Conservation (phyloP, 192 early-diverging fungal genomes). For the Borealophlyctis nickersoniae region DNA sequence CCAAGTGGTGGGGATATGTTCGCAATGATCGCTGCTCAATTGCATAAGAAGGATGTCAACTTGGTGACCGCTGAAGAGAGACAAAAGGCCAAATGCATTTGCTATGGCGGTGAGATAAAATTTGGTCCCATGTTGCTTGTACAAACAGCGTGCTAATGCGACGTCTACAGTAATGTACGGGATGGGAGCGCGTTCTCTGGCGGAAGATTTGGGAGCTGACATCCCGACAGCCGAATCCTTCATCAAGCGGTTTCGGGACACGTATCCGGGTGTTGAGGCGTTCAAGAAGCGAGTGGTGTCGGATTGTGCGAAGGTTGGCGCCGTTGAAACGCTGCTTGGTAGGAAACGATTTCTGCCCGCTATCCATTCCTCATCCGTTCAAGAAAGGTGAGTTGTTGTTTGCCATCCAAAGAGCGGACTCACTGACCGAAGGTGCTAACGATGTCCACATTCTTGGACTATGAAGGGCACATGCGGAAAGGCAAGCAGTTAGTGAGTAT, state of each 20-base stretch:
- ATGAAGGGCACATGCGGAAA: conserved; percentile 29
- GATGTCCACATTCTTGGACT: conserved; percentile 12
- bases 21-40: conserved; percentile 1
- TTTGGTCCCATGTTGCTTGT: background rate
- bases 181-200: conserved; percentile 8
- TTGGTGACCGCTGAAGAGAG: conserved; percentile 13
- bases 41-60: background rate
- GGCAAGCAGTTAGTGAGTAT: conserved; percentile 34
- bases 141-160: background rate
- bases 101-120: conserved; percentile 25
- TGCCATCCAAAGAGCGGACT: background rate
- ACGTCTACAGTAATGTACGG: conserved; percentile 41
- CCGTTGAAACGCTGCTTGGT: conserved; percentile 33
- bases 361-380: conserved; percentile 26
- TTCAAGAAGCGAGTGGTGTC: conserved; percentile 12
- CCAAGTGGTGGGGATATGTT: conserved; percentile 16
- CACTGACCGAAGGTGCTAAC: conserved; percentile 1
- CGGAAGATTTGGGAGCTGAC: conserved; percentile 19
- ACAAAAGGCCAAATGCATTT: conserved; percentile 21
- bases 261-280: conserved; percentile 9
- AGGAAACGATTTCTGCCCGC: conserved; percentile 24
- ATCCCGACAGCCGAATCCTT: conserved; percentile 23
- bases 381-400: conserved; percentile 19
- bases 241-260: background rate
- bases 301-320: conserved; percentile 27